Conservation (phyloP, 495 filamentous ascomycete species). For the Xylona heveae region DNA sequence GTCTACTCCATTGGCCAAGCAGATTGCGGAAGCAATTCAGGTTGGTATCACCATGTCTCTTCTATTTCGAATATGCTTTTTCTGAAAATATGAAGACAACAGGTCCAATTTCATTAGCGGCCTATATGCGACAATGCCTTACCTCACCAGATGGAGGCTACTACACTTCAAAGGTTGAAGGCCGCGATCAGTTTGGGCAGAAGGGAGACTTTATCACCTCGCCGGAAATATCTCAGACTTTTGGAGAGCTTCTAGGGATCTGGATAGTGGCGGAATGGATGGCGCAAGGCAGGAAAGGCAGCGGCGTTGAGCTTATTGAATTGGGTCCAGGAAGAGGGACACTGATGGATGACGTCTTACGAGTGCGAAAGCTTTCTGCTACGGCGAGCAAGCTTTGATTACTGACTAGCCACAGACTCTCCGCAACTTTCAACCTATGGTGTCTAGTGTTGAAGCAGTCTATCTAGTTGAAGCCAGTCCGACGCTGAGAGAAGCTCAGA, state of each 20-base stretch:
- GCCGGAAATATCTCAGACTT: constrained; percentile 91
- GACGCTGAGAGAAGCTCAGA: constrained; percentile 52
- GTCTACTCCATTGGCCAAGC: constrained; percentile 76
- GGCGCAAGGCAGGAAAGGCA: constrained; percentile 49
- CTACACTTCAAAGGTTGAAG: constrained; percentile 51
- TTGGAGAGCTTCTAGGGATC: constrained; percentile 81
- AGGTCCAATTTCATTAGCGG: constrained; percentile 74
- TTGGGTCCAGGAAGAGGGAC: constrained; percentile 89
- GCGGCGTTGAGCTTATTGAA: constrained; percentile 71
- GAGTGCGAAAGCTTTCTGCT: constrained; percentile 39
- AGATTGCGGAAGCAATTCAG: background rate
- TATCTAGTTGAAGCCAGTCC: constrained; percentile 83
- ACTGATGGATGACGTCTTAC: constrained; percentile 88
- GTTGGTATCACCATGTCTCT: background rate
- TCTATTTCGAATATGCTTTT: constrained; percentile 1
- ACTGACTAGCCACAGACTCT: constrained; percentile 37
- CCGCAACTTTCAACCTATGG: constrained; percentile 56
- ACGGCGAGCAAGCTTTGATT: no score
- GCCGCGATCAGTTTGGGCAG: constrained; percentile 64
- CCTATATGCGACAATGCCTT: constrained; percentile 96
- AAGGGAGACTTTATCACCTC: constrained; percentile 93
- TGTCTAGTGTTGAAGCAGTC: constrained; percentile 55
- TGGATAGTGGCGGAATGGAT: constrained; percentile 97
- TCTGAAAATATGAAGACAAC: constrained; percentile 29
- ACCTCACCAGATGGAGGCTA: constrained; percentile 83